phyloP scores from a whole-genome alignment of 2,329 filamentous ascomycete species.

The Calonectria naviculata region DNA sequence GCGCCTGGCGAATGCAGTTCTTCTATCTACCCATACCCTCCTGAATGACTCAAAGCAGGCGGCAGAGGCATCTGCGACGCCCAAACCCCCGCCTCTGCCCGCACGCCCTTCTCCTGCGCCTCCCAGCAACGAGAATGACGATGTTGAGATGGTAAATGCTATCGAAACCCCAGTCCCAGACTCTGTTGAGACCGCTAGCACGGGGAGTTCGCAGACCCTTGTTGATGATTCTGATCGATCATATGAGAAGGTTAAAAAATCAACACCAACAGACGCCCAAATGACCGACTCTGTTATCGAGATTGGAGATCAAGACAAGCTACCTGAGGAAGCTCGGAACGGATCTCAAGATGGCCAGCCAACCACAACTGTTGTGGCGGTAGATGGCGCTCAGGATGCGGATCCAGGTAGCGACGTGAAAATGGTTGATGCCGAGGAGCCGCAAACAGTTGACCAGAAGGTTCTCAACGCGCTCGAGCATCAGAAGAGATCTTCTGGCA shows the following conservation, averaged over 20 bases:
- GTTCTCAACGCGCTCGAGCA: constrained; percentile 58
- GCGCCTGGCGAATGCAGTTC: constrained; percentile 82
- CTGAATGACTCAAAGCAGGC: constrained; percentile 45
- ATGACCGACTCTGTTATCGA: constrained; percentile 38
- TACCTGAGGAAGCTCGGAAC: constrained; percentile 15
- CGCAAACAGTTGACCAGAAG: constrained; percentile 56
- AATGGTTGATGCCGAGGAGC: constrained; percentile 46
- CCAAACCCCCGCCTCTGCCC: constrained; percentile 61
- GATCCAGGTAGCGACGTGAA: constrained; percentile 32
- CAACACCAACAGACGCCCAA: constrained; percentile 33
- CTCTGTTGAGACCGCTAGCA: constrained; percentile 55
- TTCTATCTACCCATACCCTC: constrained; percentile 65
- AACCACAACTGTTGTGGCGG: constrained; percentile 9
- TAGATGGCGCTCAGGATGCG: constrained; percentile 13
- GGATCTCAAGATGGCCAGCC: constrained; percentile 3
- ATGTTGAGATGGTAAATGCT: constrained; percentile 49
- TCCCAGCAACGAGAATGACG: constrained; percentile 42
- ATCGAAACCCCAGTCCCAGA: constrained; percentile 44
- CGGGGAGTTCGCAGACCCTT: constrained; percentile 63
- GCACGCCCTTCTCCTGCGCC: constrained; percentile 57
- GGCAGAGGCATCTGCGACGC: constrained; percentile 33
- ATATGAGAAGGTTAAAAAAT: constrained; percentile 47
- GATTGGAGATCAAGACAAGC: constrained; percentile 25
- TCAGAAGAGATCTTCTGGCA: constrained; percentile 60
- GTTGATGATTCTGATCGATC: constrained; percentile 53